These are phyloP conservation scores for Xylaria sp. DNA, from an alignment of 2,329 filamentous ascomycete species.

Conservation along the genomic window DNA sequence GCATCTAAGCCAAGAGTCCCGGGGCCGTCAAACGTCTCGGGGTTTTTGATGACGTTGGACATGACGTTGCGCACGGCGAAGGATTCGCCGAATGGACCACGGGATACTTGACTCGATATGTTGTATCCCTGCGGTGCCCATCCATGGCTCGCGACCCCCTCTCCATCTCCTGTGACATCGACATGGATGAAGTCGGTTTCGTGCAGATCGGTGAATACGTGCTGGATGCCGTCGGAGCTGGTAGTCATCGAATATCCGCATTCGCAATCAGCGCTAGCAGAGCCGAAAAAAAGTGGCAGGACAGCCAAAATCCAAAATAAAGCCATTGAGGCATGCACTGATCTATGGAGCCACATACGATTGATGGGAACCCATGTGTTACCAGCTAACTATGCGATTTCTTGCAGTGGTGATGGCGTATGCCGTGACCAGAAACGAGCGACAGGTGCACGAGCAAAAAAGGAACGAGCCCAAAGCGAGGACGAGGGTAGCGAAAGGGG, in stretches of 20 bases:
- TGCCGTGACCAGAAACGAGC: conserved; percentile 23
- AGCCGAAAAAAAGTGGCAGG: conserved; percentile 37
- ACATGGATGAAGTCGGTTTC: conserved; percentile 77
- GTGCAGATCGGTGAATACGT: conserved; percentile 74
- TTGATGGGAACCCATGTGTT: conserved; percentile 15
- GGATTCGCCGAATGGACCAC: conserved; percentile 74
- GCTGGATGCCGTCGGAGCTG: conserved; percentile 52
- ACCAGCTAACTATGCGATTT: conserved; percentile 5
- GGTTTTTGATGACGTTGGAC: conserved; percentile 59
- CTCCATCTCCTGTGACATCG: conserved; percentile 59
- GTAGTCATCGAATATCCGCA: conserved; percentile 75
- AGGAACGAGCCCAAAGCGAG: conserved; percentile 4
- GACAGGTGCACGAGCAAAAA: conserved; percentile 22
- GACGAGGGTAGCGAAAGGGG: conserved; percentile 9
- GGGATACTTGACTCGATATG: conserved; percentile 65
- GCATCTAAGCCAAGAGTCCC: conserved; percentile 58
- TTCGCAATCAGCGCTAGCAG: conserved; percentile 66
- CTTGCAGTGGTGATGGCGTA: conserved; percentile 14
- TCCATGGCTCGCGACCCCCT: conserved; percentile 40
- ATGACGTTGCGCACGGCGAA: conserved; percentile 68
- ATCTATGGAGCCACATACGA: conserved; percentile 23
- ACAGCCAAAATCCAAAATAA: conserved; percentile 29
- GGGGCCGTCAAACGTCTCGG: conserved; percentile 56
- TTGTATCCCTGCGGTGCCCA: conserved; percentile 78
- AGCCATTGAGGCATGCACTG: conserved; percentile 22